These are phyloP conservation scores for Curvularia hawaiiensis DNA, from an alignment of 2,329 filamentous ascomycete genomes.

Conservation along the genomic window DNA sequence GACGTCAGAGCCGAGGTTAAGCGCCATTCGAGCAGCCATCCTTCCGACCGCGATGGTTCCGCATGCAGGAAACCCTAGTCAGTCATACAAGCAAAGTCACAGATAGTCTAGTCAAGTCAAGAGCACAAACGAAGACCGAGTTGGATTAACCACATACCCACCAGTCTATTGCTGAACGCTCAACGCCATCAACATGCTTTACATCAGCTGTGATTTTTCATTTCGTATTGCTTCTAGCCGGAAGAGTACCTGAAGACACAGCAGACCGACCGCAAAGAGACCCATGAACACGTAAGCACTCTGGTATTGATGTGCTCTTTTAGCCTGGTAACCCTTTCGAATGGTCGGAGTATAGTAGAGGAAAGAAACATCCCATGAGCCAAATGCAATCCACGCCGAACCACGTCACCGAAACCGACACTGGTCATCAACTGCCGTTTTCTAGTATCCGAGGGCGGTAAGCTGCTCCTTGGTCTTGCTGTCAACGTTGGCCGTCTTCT, in stretches of 20 bases:
- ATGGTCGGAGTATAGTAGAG: constrained; percentile 46
- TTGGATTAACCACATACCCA: constrained; percentile 31
- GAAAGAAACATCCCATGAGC: constrained; percentile 47
- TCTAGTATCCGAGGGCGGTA: constrained; percentile 89
- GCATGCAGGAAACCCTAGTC: not conserved
- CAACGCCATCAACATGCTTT: constrained; percentile 44
- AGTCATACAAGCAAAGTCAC: not conserved
- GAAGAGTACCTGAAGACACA: constrained; percentile 46
- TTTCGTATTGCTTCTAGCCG: constrained; percentile 48
- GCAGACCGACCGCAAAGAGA: constrained; percentile 46
- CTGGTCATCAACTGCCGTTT: constrained; percentile 41
- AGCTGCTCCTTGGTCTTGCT: constrained; percentile 87
- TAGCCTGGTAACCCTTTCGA: constrained; percentile 46
- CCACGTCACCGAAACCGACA: constrained; percentile 38
- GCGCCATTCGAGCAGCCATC: constrained; percentile 20
- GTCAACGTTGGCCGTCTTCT: constrained; percentile 89
- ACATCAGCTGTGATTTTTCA: constrained; percentile 46
- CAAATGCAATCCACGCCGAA: constrained; percentile 47
- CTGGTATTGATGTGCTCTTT: constrained; percentile 45
- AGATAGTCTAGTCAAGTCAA: not conserved
- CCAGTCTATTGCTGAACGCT: constrained; percentile 23
- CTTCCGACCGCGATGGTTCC: constrained; percentile 10
- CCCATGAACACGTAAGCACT: constrained; percentile 47
- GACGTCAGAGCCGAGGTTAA: constrained; percentile 40
- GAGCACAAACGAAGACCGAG: constrained; percentile 13